Evolutionary conservation across 495 filamentous ascomycete genomes (phyloP).

Genomic region (Gamarada debralockiae): DNA sequence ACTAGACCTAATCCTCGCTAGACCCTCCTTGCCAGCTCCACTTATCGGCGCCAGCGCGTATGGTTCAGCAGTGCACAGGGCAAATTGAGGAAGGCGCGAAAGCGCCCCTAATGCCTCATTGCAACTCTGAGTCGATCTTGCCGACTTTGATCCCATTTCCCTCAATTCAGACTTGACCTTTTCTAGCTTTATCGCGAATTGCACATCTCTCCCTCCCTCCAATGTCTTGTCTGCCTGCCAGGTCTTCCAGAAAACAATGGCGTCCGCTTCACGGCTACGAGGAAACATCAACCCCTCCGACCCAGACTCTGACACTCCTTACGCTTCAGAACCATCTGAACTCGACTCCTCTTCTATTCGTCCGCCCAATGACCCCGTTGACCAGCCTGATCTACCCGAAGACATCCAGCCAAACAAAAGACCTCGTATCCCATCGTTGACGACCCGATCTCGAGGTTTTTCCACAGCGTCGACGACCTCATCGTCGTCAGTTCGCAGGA

Average conservation of each 20-base stretch:
- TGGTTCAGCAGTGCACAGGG: too few species aligned
- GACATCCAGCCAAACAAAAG: not conserved
- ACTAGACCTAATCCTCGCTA: not conserved
- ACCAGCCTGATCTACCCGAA: not conserved
- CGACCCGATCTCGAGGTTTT: slow-evolving; percentile 13
- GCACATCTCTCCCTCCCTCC: slow-evolving; percentile 19
- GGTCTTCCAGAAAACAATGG: slow-evolving; percentile 18
- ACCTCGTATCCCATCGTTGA: slow-evolving; percentile 9
- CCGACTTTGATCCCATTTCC: not conserved
- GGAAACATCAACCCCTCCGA: slow-evolving; percentile 14
- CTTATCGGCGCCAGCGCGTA: too few species aligned
- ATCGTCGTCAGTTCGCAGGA: slow-evolving; percentile 38
- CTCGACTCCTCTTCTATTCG: slow-evolving; percentile 1
- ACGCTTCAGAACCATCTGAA: slow-evolving; percentile 22
- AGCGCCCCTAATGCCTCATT: not conserved
- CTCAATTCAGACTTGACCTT: slow-evolving; percentile 11
- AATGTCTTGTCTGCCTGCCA: slow-evolving; percentile 20
- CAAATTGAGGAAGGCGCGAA: too few species aligned
- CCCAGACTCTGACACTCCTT: slow-evolving; percentile 17
- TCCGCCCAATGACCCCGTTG: slow-evolving; percentile 4
- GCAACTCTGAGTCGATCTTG: not conserved
- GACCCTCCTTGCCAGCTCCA: not conserved
- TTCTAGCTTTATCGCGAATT: slow-evolving; percentile 15
- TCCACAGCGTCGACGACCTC: slow-evolving; percentile 21
- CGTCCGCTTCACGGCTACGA: slow-evolving; percentile 10